These are phyloP conservation scores for Strigomonas galati DNA, from an alignment of 208 protist species.

Conservation along the genomic window DNA sequence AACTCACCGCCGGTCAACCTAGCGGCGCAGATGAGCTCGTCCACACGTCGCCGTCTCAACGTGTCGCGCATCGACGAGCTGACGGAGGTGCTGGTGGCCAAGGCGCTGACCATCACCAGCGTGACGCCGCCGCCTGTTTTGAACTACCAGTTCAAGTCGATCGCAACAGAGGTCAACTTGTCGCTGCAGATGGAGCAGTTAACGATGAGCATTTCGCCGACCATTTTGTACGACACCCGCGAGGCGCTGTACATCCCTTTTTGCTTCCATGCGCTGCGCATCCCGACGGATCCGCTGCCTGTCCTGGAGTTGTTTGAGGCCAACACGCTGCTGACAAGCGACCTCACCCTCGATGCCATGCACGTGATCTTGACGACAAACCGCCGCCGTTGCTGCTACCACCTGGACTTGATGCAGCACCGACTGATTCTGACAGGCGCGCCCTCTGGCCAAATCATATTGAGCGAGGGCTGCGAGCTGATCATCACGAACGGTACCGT, in stretches of 20 bases:
- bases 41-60: not conserved
- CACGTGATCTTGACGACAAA: constrained; percentile 64
- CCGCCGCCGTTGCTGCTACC: constrained; percentile 64
- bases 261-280: constrained; percentile 60
- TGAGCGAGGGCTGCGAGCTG: constrained; percentile 77
- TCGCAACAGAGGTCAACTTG: constrained; percentile 41
- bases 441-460: constrained; percentile 60
- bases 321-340: constrained; percentile 42
- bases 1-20: not conserved
- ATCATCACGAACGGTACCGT: constrained; percentile 85
- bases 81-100: constrained; percentile 28
- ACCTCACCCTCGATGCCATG: constrained; percentile 63
- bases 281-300: constrained; percentile 57
- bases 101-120: constrained; percentile 17
- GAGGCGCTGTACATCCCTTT: constrained; percentile 80
- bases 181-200: constrained; percentile 33
- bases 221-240: constrained; percentile 67
- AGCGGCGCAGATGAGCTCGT: not conserved
- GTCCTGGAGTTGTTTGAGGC: constrained; percentile 49
- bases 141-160: constrained; percentile 25
- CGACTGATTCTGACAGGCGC: constrained; percentile 42
- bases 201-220: constrained; percentile 50
- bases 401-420: constrained; percentile 68
- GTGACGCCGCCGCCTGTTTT: constrained; percentile 20
- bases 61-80: constrained; percentile 32